A percentile compares a stretch with the other conserved stretches of the same genome.
These are phyloP conservation scores for Phytophthora nicotianae DNA, from an alignment of 352 stramenopile species.

Conservation along the genomic window DNA sequence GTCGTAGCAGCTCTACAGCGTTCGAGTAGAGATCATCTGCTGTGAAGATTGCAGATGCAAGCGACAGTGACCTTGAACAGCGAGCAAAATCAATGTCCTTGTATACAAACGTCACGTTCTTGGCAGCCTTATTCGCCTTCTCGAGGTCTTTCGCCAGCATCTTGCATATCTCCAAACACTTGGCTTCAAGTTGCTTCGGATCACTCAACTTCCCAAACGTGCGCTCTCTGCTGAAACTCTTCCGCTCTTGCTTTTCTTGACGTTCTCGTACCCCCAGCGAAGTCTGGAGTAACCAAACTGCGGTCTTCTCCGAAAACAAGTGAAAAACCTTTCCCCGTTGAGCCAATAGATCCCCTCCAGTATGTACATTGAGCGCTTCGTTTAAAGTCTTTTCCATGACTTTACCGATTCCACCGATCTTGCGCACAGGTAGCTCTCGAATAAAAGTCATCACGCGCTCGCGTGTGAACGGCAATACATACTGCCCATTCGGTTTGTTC, in stretches of 20 bases:
- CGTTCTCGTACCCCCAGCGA: constrained; percentile 63
- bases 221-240: constrained; percentile 79
- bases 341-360: constrained; percentile 76
- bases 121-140: constrained; percentile 43
- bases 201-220: constrained; percentile 65
- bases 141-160: constrained; percentile 62
- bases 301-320: constrained; percentile 70
- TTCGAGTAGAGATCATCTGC: constrained; percentile 50
- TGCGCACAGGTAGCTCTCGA: constrained; percentile 86
- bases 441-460: constrained; percentile 89
- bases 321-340: constrained; percentile 64
- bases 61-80: constrained; percentile 56
- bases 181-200: constrained; percentile 50
- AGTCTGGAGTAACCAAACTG: constrained; percentile 75
- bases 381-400: constrained; percentile 95
- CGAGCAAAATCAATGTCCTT: constrained; percentile 72
- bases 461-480: constrained; percentile 83
- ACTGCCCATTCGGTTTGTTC: constrained; percentile 98
- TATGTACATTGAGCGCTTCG: constrained; percentile 82
- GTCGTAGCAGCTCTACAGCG: constrained; percentile 57
- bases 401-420: constrained; percentile 95
- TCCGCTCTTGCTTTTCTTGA: constrained; percentile 63
- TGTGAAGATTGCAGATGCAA: constrained; percentile 43
- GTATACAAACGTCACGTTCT: constrained; percentile 75
- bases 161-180: constrained; percentile 69